Conservation (phyloP, 2,329 filamentous ascomycete genomes). For the Colletotrichum karsti region DNA sequence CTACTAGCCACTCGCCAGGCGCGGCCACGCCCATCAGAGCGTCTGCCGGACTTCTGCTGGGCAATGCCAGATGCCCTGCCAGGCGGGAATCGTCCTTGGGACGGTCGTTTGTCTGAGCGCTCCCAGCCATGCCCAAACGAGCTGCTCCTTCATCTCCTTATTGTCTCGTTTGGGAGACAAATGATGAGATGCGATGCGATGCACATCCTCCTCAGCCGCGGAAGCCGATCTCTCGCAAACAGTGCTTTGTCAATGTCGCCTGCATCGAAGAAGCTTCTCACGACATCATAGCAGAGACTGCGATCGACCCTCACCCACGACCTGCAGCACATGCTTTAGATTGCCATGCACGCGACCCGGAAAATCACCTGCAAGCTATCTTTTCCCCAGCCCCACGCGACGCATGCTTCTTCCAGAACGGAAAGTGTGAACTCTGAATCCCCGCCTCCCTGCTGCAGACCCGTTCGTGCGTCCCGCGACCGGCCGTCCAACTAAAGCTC, state of each 20-base stretch:
- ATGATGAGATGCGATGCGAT: not conserved
- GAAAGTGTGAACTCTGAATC: not conserved
- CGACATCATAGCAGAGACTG: not conserved
- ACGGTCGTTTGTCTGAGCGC: slow-evolving; percentile 1
- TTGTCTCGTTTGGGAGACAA: not conserved
- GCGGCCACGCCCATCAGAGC: slow-evolving; percentile 2
- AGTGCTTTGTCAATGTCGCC: too few species aligned
- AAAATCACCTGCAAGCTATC: not conserved
- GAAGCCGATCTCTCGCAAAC: not conserved
- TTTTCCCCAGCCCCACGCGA: not conserved
- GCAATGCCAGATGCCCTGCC: slow-evolving; percentile 3
- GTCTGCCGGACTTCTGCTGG: slow-evolving; percentile 3
- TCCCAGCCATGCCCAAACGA: not conserved
- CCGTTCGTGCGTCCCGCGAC: not conserved
- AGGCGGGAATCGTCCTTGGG: slow-evolving; percentile 7
- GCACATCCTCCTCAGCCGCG: not conserved
- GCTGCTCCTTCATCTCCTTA: not conserved
- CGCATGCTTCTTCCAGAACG: not conserved
- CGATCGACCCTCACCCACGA: not conserved
- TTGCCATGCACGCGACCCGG: slow-evolving; percentile 4
- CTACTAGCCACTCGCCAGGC: not conserved
- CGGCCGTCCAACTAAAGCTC: not conserved
- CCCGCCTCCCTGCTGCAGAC: slow-evolving; percentile 6
- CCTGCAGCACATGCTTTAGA: not conserved
- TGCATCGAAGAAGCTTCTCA: too few species aligned